These are phyloP conservation scores for Pestalotiopsis sp. DNA, from an alignment of 2,329 filamentous ascomycete species.

Conservation along the genomic window DNA sequence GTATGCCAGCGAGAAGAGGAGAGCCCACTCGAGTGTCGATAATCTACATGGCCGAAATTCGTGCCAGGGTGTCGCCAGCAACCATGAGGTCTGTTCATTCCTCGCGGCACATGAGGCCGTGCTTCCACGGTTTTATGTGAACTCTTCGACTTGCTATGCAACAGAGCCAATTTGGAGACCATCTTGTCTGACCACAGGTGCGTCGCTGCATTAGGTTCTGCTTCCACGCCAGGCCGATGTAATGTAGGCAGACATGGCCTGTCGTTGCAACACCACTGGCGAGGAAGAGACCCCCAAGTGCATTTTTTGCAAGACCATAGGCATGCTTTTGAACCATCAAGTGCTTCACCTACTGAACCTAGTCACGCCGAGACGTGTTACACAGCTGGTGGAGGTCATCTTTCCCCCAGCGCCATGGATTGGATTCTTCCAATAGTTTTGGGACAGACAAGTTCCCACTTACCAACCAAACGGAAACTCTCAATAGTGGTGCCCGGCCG, in stretches of 20 bases:
- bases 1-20: too few relatives aligned
- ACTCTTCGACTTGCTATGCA: background rate
- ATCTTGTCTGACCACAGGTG: background rate
- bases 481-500: background rate
- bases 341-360: slow-evolving; percentile 12
- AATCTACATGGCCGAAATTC: background rate
- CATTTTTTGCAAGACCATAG: background rate
- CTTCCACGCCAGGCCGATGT: background rate
- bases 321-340: slow-evolving; percentile 7
- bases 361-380: slow-evolving; percentile 2
- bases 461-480: background rate
- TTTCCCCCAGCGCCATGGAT: background rate
- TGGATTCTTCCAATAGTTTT: background rate
- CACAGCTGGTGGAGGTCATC: slow-evolving; percentile 1
- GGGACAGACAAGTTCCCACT: background rate
- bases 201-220: slow-evolving; percentile 1
- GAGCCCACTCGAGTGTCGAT: too few relatives aligned
- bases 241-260: background rate
- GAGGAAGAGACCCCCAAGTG: background rate
- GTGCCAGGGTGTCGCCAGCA: background rate
- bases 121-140: background rate
- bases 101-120: background rate
- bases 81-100: background rate
- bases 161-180: background rate
- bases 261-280: background rate